Base-by-base conservation (phyloP, 495 filamentous ascomycete genomes). In the Gamarada debralockiae region DNA sequence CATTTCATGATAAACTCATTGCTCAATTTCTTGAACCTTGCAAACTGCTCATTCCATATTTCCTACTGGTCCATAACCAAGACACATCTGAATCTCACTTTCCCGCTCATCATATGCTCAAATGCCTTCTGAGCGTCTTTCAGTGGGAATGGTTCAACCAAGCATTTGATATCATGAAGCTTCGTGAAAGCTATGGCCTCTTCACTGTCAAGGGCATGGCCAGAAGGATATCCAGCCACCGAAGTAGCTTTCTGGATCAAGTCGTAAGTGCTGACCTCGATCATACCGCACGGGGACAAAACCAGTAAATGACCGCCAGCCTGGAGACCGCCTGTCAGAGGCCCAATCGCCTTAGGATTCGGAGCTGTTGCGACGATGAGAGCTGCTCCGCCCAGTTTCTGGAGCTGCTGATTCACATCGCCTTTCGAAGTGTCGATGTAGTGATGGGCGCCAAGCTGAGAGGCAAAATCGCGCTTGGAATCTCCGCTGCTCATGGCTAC, bases 291-390 rank as follows among this genome's bases (percentile, higher is more conserved):
- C 2, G 68, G 67, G n/a, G 82, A 70, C 43, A 87, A 67, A 42
- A 84, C 62, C 27, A 85, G 52, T 23, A 89, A 59, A 69, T 84
- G 86, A 7, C 86, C 85, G 10, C 67, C 53, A 1, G 74, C 56
- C n/a, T 65, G 75, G 38, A 84, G 67, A 0, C 77, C 86, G 10
- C 71, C 73, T 15, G 84, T 56, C 34, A 89, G 60, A 3, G 75
- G 73, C 2, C 64, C 43, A 31, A 89, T 78, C 14, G 74, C 62
- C 48, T 77, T 66, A 0, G 75, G 69, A 43, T 76, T 76, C 17
- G 84, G 83, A 3, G 78, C 82, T n/a, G 84, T 89, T 4, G 78
- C 65, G 10, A 88, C 74, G 47, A 88, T 76, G 48, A 85, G 57
- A 1, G 75, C 66, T 2, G 84, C 85, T 7, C 83, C 84, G 21